These are phyloP conservation scores for Penicillium parvum DNA, from an alignment of 495 filamentous ascomycete genomes.

Conservation along the genomic window DNA sequence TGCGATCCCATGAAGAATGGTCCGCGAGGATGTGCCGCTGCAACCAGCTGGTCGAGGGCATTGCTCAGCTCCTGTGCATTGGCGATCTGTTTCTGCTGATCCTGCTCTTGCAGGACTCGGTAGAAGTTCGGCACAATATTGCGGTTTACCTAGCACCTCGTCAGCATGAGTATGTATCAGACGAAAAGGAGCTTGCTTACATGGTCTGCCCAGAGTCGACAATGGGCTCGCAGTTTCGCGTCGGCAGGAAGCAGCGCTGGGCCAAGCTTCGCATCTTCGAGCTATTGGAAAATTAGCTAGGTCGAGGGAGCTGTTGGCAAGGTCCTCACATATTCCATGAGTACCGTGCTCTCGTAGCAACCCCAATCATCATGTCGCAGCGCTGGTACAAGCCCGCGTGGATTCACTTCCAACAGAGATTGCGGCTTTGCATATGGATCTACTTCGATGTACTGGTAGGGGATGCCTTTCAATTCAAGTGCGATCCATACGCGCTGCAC, in stretches of 20 bases:
- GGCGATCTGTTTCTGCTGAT: slow-evolving; percentile 57
- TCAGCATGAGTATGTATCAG: slow-evolving; percentile 12
- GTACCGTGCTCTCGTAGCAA: slow-evolving; percentile 78
- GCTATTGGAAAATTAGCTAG: slow-evolving; percentile 35
- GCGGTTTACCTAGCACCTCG: slow-evolving; percentile 63
- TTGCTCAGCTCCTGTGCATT: slow-evolving; percentile 60
- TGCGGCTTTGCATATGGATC: slow-evolving; percentile 83
- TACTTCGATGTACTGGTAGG: slow-evolving; percentile 89
- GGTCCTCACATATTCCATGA: slow-evolving; percentile 77
- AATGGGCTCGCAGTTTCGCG: slow-evolving; percentile 68
- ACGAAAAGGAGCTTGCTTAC: slow-evolving; percentile 41
- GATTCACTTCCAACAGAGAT: slow-evolving; percentile 76
- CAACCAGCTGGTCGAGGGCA: slow-evolving; percentile 69
- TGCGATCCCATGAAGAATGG: slow-evolving; percentile 77
- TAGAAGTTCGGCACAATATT: slow-evolving; percentile 82
- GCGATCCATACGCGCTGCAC: slow-evolving; percentile 96
- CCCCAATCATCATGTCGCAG: slow-evolving; percentile 82
- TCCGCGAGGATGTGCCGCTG: slow-evolving; percentile 63
- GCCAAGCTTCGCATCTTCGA: slow-evolving; percentile 71
- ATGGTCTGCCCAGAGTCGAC: slow-evolving; percentile 84
- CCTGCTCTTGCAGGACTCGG: slow-evolving; percentile 66
- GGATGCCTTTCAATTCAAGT: slow-evolving; percentile 76
- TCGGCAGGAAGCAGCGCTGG: slow-evolving; percentile 57
- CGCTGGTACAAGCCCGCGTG: slow-evolving; percentile 81
- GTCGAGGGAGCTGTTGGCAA: background rate